Percentiles rank a stretch among this genome's conserved stretches.
These are phyloP conservation scores for Purpureocillium lavendulum DNA, from an alignment of 2,329 filamentous ascomycete species.

Conservation along the genomic window DNA sequence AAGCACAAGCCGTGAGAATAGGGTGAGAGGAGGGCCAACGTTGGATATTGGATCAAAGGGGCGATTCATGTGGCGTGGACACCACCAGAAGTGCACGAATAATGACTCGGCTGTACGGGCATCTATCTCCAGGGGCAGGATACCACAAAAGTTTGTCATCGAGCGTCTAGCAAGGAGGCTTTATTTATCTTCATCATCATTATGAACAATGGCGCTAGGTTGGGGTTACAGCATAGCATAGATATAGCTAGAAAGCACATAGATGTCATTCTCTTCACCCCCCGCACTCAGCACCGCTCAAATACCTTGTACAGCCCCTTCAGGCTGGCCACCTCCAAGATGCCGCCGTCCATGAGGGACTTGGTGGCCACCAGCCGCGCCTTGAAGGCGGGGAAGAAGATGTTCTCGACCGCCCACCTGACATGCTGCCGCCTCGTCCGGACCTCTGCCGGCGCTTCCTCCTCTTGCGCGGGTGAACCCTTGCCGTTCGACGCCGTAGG, in stretches of 20 bases:
- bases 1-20: conserved; percentile 38
- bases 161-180: not conserved
- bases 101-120: too few relatives aligned
- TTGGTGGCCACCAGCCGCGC: conserved; percentile 75
- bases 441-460: conserved; percentile 38
- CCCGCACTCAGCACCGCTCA: conserved; percentile 65
- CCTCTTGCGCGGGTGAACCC: conserved; percentile 22
- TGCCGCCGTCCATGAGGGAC: conserved; percentile 60
- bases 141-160: not conserved
- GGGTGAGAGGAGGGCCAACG: too few relatives aligned
- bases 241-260: not conserved
- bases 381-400: conserved; percentile 86
- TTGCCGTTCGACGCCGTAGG: conserved; percentile 38
- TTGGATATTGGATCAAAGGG: too few relatives aligned
- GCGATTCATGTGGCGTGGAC: too few relatives aligned
- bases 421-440: conserved; percentile 59
- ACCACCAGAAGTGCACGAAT: too few relatives aligned
- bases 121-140: too few relatives aligned
- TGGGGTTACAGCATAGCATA: not conserved
- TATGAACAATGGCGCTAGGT: not conserved
- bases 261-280: not conserved
- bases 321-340: conserved; percentile 82
- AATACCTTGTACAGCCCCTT: conserved; percentile 93
- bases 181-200: too few relatives aligned
- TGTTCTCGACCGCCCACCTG: conserved; percentile 69